These are phyloP conservation scores for Silene vulgaris DNA, from an alignment of 179 eudicot species.

Conservation along the genomic window DNA sequence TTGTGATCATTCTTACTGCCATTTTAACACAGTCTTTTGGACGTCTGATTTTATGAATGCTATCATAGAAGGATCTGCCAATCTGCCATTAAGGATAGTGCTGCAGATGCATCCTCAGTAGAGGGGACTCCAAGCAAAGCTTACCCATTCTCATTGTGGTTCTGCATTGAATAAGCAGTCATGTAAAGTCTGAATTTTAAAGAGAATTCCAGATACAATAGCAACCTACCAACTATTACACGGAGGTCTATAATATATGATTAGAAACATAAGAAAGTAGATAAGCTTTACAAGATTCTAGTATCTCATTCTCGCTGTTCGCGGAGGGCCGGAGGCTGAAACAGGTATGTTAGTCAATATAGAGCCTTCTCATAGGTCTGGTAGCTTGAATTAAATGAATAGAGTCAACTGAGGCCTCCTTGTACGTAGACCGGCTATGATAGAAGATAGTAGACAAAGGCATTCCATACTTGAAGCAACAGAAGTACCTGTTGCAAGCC, in stretches of 20 bases:
- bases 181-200: conserved; percentile 1
- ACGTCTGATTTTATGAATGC: conserved; percentile 68
- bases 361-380: conserved; percentile 91
- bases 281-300: conserved; percentile 57
- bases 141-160: conserved; percentile 87
- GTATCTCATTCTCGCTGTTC: conserved; percentile 46
- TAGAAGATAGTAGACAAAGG: conserved; percentile 39
- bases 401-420: conserved; percentile 53
- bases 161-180: conserved; percentile 41
- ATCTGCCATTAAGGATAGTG: conserved; percentile 75
- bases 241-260: conserved; percentile 64
- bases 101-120: conserved; percentile 87
- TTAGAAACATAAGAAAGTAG: conserved; percentile 63
- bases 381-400: conserved; percentile 94
- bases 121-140: conserved; percentile 90
- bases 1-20: conserved; percentile 57
- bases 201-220: neutral
- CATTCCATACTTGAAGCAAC: conserved; percentile 36
- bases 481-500: conserved; percentile 40
- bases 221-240: conserved; percentile 83
- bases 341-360: conserved; percentile 70
- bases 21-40: conserved; percentile 69
- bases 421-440: conserved; percentile 33
- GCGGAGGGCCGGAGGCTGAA: conserved; percentile 46
- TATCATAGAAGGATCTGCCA: conserved; percentile 70